These are phyloP conservation scores for Candida neerlandica DNA, from an alignment of 1,139 yeast genomes.

Conservation along the genomic window DNA sequence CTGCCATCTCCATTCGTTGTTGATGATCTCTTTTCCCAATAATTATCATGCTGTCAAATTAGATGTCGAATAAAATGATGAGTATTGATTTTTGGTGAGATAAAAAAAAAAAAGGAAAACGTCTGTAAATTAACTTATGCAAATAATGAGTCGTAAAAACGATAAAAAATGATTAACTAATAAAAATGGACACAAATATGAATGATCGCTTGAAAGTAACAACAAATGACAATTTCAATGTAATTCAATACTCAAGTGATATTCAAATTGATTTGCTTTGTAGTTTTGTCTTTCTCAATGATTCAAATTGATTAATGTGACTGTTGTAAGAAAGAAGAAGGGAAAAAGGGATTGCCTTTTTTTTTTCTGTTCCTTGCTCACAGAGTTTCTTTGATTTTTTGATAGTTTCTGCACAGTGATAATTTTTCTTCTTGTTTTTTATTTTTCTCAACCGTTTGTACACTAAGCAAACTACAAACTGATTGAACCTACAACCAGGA, in stretches of 20 bases:
- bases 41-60: constrained; percentile 26
- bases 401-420: neutral
- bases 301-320: neutral
- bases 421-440: neutral
- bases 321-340: neutral
- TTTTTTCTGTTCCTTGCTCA: neutral
- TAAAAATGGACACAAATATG: too few species aligned
- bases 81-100: neutral
- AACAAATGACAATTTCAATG: neutral
- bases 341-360: constrained; percentile 1
- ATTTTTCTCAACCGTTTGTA: neutral
- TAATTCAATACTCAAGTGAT: neutral
- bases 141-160: neutral
- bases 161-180: neutral
- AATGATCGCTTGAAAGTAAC: neutral
- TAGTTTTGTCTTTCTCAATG: neutral
- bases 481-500: too few species aligned
- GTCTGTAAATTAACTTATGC: neutral
- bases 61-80: neutral
- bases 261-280: neutral
- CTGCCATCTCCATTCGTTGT: constrained; percentile 35
- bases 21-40: constrained; percentile 35
- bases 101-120: neutral
- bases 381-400: neutral
- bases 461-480: neutral